phyloP scores from a whole-genome alignment of 768 basidiomycete species.

The Ramaria sp. region DNA sequence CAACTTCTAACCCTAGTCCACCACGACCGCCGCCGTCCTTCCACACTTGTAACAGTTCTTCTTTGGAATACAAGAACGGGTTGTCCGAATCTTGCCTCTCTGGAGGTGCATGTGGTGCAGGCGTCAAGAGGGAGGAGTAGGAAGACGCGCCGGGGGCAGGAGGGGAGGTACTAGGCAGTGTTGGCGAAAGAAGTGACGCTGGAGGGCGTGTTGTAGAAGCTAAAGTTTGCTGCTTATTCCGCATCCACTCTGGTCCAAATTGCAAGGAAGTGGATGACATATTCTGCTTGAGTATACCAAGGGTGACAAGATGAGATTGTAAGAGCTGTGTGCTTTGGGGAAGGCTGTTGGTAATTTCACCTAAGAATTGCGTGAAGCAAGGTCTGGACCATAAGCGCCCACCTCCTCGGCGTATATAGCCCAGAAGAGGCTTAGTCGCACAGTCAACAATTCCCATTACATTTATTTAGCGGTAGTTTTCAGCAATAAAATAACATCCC shows the following conservation, averaged over 20 bases:
- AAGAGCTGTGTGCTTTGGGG: background rate
- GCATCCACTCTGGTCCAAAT: conserved; percentile 92
- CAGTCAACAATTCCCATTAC: background rate
- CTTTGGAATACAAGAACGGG: conserved; percentile 83
- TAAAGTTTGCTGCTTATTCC: conserved; percentile 52
- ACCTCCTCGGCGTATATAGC: background rate
- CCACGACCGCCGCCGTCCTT: conserved; percentile 66
- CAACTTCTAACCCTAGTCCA: conserved; percentile 74
- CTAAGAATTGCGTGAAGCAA: background rate
- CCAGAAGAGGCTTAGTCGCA: no score
- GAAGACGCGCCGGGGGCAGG: conserved; percentile 42
- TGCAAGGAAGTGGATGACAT: conserved; percentile 57
- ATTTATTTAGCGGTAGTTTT: background rate
- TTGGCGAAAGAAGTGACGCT: conserved; percentile 48
- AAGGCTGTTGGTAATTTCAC: background rate
- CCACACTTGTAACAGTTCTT: conserved; percentile 76
- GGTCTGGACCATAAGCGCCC: conserved; percentile 2
- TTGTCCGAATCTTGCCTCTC: conserved; percentile 55
- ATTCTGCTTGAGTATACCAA: background rate
- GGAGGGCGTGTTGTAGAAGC: conserved; percentile 34
- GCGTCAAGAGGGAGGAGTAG: conserved; percentile 62
- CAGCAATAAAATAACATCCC: background rate
- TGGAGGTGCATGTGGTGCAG: conserved; percentile 32
- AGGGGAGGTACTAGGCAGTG: conserved; percentile 14
- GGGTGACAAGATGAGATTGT: background rate